Evolutionary conservation across 495 filamentous ascomycete genomes (phyloP).

Genomic region (Lepraria neglecta): DNA sequence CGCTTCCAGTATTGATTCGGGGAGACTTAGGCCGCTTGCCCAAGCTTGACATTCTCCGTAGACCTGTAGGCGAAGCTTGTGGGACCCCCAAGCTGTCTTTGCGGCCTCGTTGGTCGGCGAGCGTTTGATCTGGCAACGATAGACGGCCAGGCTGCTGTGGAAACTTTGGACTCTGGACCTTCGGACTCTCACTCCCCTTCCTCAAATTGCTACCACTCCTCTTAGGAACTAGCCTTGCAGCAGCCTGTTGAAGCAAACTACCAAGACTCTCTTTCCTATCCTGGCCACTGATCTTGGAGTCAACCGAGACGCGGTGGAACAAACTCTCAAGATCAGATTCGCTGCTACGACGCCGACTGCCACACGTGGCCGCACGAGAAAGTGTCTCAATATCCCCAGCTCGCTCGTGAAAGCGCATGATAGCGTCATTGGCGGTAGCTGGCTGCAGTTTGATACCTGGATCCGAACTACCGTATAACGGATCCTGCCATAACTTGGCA

Average conservation of each 20-base stretch:
- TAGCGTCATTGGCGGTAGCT: conserved; percentile 41
- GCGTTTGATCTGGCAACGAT: conserved; percentile 33
- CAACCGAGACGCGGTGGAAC: conserved; percentile 57
- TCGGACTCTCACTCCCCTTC: conserved; percentile 36
- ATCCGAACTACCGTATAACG: conserved; percentile 31
- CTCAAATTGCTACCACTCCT: conserved; percentile 46
- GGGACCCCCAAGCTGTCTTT: conserved; percentile 49
- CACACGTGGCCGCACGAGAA: conserved; percentile 69
- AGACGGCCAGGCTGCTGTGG: conserved; percentile 29
- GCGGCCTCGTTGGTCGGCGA: conserved; percentile 29
- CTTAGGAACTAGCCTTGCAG: conserved; percentile 50
- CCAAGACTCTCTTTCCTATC: conserved; percentile 34
- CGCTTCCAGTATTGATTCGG: conserved; percentile 52
- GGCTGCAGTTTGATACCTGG: conserved; percentile 39
- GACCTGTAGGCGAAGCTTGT: conserved; percentile 27
- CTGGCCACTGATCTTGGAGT: conserved; percentile 38
- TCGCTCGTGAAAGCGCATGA: conserved; percentile 39
- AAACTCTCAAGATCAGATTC: conserved; percentile 57
- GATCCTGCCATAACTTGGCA: conserved; percentile 42
- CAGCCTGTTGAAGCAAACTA: conserved; percentile 40
- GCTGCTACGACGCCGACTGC: conserved; percentile 53
- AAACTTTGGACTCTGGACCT: conserved; percentile 7
- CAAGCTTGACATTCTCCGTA: conserved; percentile 50
- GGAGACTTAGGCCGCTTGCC: conserved; percentile 53
- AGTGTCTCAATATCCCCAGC: conserved; percentile 42